phyloP scores from a whole-genome alignment of 2,329 filamentous ascomycete species.

The Ophiostoma sp. region DNA sequence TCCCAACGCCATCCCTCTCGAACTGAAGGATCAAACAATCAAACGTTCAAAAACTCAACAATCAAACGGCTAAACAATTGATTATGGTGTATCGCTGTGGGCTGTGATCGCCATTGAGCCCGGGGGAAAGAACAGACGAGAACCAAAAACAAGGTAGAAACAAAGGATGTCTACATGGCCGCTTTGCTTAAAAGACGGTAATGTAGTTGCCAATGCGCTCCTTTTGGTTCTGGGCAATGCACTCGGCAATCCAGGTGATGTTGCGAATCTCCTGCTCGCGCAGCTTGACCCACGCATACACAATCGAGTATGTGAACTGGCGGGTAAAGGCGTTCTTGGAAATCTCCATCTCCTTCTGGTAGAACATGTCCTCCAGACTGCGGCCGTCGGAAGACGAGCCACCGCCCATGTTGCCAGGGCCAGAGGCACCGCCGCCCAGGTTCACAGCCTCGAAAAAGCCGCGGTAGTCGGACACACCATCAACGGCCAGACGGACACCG shows the following conservation, averaged over 20 bases:
- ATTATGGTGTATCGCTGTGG: conserved; percentile 17
- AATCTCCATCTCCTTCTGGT: conserved; percentile 99
- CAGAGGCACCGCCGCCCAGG: conserved; percentile 63
- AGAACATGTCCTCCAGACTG: conserved; percentile 95
- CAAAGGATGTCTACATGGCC: not conserved
- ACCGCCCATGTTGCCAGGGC: conserved; percentile 61
- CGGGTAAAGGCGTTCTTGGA: conserved; percentile 91
- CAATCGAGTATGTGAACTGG: conserved; percentile 90
- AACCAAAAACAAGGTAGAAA: conserved; percentile 19
- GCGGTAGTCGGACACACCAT: conserved; percentile 91
- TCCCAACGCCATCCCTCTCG: conserved; percentile 12
- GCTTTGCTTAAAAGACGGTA: conserved; percentile 68
- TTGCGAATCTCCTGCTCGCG: conserved; percentile 99
- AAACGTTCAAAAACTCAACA: not conserved
- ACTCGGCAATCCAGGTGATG: conserved; percentile 99
- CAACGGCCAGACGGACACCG: conserved; percentile 86
- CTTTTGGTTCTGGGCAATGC: conserved; percentile 99
- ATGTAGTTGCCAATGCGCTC: conserved; percentile 98
- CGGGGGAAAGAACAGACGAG: conserved; percentile 18
- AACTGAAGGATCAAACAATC: not conserved
- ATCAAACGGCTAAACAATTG: not conserved
- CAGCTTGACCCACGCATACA: conserved; percentile 97
- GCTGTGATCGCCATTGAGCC: conserved; percentile 13
- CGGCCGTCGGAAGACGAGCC: conserved; percentile 76
- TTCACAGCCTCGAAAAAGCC: conserved; percentile 89